phyloP scores from a whole-genome alignment of 805 yeast species.

The Pichia paraexigua region DNA sequence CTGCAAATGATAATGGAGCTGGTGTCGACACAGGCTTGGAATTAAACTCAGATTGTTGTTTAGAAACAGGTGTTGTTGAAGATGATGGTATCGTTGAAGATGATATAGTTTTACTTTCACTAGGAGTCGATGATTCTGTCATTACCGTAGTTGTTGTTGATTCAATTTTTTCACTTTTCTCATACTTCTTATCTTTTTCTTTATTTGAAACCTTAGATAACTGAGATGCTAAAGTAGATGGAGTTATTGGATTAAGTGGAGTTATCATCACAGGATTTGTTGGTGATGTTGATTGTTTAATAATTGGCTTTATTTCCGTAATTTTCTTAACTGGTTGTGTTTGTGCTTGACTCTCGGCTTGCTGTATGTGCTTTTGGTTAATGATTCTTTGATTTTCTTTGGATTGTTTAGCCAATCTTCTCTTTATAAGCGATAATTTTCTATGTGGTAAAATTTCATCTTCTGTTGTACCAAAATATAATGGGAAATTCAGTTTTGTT shows the following conservation, averaged over 20 bases:
- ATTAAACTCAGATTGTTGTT: neutral
- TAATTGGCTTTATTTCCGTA: neutral
- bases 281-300: neutral
- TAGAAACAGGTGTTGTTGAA: constrained; percentile 1
- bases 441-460: constrained; percentile 22
- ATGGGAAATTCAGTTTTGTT: constrained; percentile 19
- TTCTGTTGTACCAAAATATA: constrained; percentile 28
- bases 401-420: constrained; percentile 12
- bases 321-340: neutral
- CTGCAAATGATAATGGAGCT: constrained; percentile 1
- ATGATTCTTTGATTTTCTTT: neutral
- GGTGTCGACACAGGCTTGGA: neutral
- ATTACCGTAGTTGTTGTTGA: too few species aligned
- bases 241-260: neutral
- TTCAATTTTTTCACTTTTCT: neutral
- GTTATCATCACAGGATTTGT: neutral
- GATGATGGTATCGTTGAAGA: neutral
- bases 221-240: neutral
- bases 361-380: neutral
- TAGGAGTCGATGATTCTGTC: neutral
- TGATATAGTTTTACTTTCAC: neutral
- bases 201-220: neutral
- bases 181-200: neutral
- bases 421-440: constrained; percentile 17
- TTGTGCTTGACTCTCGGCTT: neutral